A percentile compares a stretch with the other conserved stretches of the same genome.
Conservation (phyloP, 2,329 filamentous ascomycete genomes). For the Hyphodiscus sp. region DNA sequence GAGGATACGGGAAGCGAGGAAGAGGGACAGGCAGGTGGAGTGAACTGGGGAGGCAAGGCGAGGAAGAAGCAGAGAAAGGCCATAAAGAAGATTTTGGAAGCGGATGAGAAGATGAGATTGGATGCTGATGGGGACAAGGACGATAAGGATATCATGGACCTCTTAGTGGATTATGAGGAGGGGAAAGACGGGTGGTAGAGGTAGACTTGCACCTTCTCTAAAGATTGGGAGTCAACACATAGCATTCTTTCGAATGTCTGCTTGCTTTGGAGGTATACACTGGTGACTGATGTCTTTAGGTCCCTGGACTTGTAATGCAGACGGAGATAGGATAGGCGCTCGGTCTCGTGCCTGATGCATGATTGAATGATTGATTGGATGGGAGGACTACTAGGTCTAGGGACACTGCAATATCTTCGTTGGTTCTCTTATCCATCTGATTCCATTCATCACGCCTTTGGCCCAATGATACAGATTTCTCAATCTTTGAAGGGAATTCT, state of each 20-base stretch:
- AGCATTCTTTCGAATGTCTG: neutral
- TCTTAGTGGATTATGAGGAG: constrained; percentile 47
- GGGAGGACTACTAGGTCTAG: neutral
- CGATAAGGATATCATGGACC: constrained; percentile 70
- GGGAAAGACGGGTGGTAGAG: constrained; percentile 22
- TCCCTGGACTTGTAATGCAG: neutral
- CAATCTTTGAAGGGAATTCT: neutral
- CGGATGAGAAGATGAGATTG: constrained; percentile 47
- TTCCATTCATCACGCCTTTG: neutral
- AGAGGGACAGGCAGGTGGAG: constrained; percentile 30
- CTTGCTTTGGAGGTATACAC: neutral
- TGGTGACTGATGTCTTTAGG: neutral
- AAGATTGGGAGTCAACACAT: neutral
- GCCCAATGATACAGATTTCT: neutral
- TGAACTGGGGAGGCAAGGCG: constrained; percentile 64
- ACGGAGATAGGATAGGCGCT: no score
- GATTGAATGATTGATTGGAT: neutral
- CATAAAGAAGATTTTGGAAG: constrained; percentile 58
- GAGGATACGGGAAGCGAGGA: constrained; percentile 46
- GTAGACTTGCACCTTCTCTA: constrained; percentile 1
- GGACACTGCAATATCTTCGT: neutral
- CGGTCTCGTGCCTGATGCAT: neutral
- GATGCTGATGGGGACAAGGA: constrained; percentile 58
- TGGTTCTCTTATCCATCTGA: neutral
- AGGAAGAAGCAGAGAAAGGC: constrained; percentile 61